Evolutionary conservation across 805 yeast genomes (phyloP), one percentile per base, ranked within the genome.

Genomic region (Candida arabinofermentans): DNA sequence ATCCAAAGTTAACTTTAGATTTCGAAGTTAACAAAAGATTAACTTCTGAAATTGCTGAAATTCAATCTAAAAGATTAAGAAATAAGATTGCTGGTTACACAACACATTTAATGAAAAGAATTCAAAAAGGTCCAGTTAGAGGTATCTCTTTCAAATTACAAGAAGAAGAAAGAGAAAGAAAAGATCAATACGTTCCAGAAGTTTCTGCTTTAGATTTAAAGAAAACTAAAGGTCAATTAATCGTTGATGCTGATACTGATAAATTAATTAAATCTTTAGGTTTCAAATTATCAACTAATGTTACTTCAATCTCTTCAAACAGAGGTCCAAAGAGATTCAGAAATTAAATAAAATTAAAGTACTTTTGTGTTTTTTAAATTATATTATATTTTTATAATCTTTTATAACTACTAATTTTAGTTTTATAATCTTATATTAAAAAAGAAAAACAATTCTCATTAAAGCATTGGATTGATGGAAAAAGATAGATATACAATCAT

Each of bases 31-130:
- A 93, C 96, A 93, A 93, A 85, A 91, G 99, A 81, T 83, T 95
- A 72, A 85, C 96, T 66, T 85, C 88, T 67, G 96, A 95, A 77
- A 90, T 93, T 66, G 99, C 99, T 61, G 90, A 86, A 74, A 95
- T 93, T 71, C 97, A 91, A 75, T 88, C 99, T 68, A 93, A 93
- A 86, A 88, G 99, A 79, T 86, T 93, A 75, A 93, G 99, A 83
- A 93, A 93, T 93, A 93, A 93, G 88, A 95, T 93, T 68, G 99
- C 99, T 72, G 99, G 99, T 74, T 93, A 91, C 96, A 93, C 99
- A 76, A 93, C 99, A 69, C 99, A 93, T 77, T 84, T 93, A 75
- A 95, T 93, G 99, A 93, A 88, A 83, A 90, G 99, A 82, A 93
- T 93, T 71, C 98, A 95, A 79, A 93, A 91, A 83, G 99, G 99